These are phyloP conservation scores for Solanum corneliomulleri DNA, from an alignment of 257 asterid species.

Conservation along the genomic window DNA sequence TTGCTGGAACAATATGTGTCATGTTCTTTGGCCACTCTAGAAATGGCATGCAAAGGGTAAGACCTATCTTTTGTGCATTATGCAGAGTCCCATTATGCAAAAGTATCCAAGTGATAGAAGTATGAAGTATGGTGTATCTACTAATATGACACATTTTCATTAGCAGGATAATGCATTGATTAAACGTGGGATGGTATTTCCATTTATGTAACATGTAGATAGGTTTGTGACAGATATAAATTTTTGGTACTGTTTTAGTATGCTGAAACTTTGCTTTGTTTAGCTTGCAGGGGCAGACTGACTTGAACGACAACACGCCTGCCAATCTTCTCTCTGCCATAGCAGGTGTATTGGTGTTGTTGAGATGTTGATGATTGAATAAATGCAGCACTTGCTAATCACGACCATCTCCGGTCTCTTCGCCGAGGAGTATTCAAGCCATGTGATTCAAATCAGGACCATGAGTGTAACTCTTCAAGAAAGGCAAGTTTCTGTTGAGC, in stretches of 20 bases:
- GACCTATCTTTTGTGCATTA: not conserved
- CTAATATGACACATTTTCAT: not conserved
- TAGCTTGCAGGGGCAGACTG: slow-evolving; percentile 95
- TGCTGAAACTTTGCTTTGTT: slow-evolving; percentile 19
- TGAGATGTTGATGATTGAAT: slow-evolving; percentile 90
- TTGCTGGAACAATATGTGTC: slow-evolving; percentile 59
- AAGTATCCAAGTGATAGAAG: not conserved
- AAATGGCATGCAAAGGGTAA: slow-evolving; percentile 94
- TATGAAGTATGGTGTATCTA: too few species aligned
- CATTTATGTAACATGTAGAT: slow-evolving; percentile 78
- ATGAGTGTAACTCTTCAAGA: slow-evolving; percentile 36
- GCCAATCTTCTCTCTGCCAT: slow-evolving; percentile 74
- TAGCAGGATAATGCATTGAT: slow-evolving; percentile 94
- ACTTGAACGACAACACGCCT: slow-evolving; percentile 63
- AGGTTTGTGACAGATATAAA: slow-evolving; percentile 30
- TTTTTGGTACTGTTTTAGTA: not conserved
- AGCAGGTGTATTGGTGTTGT: slow-evolving; percentile 88
- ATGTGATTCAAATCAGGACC: slow-evolving; percentile 48
- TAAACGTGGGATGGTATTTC: slow-evolving; percentile 75
- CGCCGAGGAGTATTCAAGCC: slow-evolving; percentile 51
- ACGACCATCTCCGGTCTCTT: slow-evolving; percentile 54
- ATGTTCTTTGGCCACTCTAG: slow-evolving; percentile 98
- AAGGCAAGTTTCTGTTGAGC: slow-evolving; percentile 24
- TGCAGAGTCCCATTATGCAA: not conserved
- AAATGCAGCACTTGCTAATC: slow-evolving; percentile 78